These are phyloP conservation scores for Dictyostelium citrinum DNA, from an alignment of 78 protist genomes.

Conservation along the genomic window DNA sequence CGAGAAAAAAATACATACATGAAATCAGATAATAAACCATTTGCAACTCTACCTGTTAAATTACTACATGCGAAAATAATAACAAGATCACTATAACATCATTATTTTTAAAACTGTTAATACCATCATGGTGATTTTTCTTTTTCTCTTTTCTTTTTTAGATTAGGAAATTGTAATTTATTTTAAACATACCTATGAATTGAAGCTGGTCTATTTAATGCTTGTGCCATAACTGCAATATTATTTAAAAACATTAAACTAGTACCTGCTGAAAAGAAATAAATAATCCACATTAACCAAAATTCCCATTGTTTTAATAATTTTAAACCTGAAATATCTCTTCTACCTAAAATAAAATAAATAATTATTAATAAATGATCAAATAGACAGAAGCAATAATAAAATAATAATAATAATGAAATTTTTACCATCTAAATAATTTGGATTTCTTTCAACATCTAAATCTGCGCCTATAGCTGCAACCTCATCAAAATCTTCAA, in stretches of 20 bases:
- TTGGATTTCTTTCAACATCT: not conserved
- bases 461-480: not conserved
- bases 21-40: slow-evolving; percentile 45
- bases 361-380: too few relatives aligned
- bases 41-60: slow-evolving; percentile 15
- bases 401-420: not conserved
- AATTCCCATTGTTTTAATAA: slow-evolving; percentile 32
- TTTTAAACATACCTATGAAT: not conserved
- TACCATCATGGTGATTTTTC: not conserved
- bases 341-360: not conserved
- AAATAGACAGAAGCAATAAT: too few relatives aligned
- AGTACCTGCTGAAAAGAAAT: slow-evolving; percentile 62
- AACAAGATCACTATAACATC: slow-evolving; percentile 18
- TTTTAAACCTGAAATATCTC: slow-evolving; percentile 58
- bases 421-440: slow-evolving; percentile 9
- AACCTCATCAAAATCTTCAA: slow-evolving; percentile 15
- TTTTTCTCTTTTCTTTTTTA: too few relatives aligned
- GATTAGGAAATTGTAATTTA: too few relatives aligned
- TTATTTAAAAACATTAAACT: slow-evolving; percentile 67
- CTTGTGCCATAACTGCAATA: slow-evolving; percentile 12
- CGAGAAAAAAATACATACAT: not conserved
- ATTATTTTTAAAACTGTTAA: not conserved
- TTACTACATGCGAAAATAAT: slow-evolving; percentile 47
- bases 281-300: not conserved
- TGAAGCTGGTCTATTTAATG: not conserved